Evolutionary conservation across 768 basidiomycete species (phyloP), one percentile per base, ranked within the genome.

Genomic region (Trametes meyenii): DNA sequence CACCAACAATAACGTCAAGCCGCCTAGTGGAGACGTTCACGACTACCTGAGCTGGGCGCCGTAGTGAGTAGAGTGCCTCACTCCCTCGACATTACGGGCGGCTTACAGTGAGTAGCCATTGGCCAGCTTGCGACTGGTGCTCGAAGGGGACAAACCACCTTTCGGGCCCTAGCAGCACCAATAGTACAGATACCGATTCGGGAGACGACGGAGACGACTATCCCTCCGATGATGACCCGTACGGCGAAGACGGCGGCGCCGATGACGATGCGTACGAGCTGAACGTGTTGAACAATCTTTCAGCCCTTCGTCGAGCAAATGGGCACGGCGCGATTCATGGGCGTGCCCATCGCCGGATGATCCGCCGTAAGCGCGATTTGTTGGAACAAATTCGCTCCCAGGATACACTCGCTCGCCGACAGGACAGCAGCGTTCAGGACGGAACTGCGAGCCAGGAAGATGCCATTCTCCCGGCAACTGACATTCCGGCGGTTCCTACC

Each of bases 41-140:
- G 84, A 85, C 68, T 85, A 85, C 66, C 68, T 85, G 56, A 83
- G 82, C 61, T 85, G 79, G 79, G 84, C 83, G 17, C 84, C 84
- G 3, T 85, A 85, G 84, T 85, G 66, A 69, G 77, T 33, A 33
- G 29, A 33, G 29, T 72, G 7, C 29, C 35, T 38, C 48, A 12
- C 23, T 26, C 17, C 23, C 50, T 17, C 29, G 10, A 7, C 14
- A n/a, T 55, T 26, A 21, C 23, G 43, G 35, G 3, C n/a, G 36
- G 40, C 50, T 58, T 8, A 55, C 42, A 63, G 45, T 23, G 19
- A 45, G 0, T 46, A 83, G 82, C 61, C 81, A 83, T 66, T 85
- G 83, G 83, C 81, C 83, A 1, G 53, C 81, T 50, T 85, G 83
- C 66, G 77, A 82, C 63, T 83, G 82, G 81, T 85, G 83, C 45